Evolutionary conservation across 2,329 filamentous ascomycete species (phyloP), one percentile per base, ranked within the genome.

Genomic region (Phyllosticta citriasiana): DNA sequence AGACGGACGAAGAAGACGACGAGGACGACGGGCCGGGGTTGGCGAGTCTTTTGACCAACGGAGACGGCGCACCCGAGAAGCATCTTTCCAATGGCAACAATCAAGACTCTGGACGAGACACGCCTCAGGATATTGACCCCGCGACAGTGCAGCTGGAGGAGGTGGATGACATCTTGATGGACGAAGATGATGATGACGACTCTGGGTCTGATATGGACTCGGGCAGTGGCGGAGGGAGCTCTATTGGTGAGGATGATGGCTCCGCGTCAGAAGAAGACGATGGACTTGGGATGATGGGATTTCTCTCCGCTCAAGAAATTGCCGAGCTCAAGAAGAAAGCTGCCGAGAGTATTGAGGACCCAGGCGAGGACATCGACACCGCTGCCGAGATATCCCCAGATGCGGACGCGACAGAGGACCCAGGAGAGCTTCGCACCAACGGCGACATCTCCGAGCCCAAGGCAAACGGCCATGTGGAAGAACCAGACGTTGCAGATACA

Each of bases 161-260:
- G 57, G 75, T 76, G 16, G 75, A 77, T 57, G 71, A 74, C 54
- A 71, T 70, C 10, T 64, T 77, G 12, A 65, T 77, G 55, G 74
- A 62, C 30, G 60, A 61, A 12, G 59, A 61, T n/a, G 63, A 76
- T 35, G 73, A 61, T 55, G 55, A 58, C 14, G 55, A 62, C 12
- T 55, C 33, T 22, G 60, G 55, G 6, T 58, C 57, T 51, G 53
- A 62, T 4, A 62, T 62, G 60, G 55, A 58, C 19, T 54, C 55
- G 16, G 60, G 57, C 27, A 61, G 27, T 24, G 68, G 70, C 16
- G 65, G 60, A 14, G 64, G 63, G 10, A 65, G 67, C 16, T 66
- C 54, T 8, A 55, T 54, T 12, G 62, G 61, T 22, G 74, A 73
- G 4, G 79, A 78, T 25, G 72, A 71, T 24, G 70, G 77, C 16